phyloP scores from a whole-genome alignment of 225 moss, liverwort and hornwort genomes.

The Anthoceros angustus region DNA sequence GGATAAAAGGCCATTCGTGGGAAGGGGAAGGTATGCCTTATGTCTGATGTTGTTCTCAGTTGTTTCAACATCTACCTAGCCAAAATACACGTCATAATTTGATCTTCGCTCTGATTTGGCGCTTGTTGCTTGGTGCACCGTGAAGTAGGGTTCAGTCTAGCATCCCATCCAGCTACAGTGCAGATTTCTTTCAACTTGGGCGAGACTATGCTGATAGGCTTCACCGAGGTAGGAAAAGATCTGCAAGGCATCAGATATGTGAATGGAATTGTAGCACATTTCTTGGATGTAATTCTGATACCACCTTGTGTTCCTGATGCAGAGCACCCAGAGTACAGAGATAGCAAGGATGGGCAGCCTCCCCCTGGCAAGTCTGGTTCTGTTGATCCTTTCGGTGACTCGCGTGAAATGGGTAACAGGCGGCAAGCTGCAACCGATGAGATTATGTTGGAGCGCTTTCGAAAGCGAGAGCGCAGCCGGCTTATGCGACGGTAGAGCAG shows the following conservation, averaged over 20 bases:
- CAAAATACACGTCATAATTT: background rate
- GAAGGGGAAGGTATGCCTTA: constrained; percentile 40
- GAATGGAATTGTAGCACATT: too few species aligned
- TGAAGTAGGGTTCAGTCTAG: constrained; percentile 48
- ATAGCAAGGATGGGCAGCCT: constrained; percentile 29
- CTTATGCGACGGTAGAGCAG: constrained; percentile 62
- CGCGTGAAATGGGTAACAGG: constrained; percentile 59
- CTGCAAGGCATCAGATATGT: too few species aligned
- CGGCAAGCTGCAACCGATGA: constrained; percentile 95
- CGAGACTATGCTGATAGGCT: constrained; percentile 82
- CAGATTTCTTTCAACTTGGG: constrained; percentile 82
- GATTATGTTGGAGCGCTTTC: constrained; percentile 85
- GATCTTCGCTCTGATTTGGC: background rate
- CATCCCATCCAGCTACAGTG: constrained; percentile 86
- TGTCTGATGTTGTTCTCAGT: background rate
- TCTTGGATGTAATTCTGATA: background rate
- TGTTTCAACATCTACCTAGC: background rate
- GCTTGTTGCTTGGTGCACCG: background rate
- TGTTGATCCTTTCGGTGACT: constrained; percentile 38
- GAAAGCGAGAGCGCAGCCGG: constrained; percentile 80
- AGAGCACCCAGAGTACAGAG: constrained; percentile 91
- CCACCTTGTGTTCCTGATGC: background rate
- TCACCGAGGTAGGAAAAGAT: constrained; percentile 29
- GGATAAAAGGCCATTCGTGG: constrained; percentile 77
- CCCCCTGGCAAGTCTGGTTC: constrained; percentile 29